A percentile compares a stretch with the other conserved stretches of the same genome.
These are phyloP conservation scores for Globisporangium perplexum DNA, from an alignment of 352 stramenopile genomes.

Conservation along the genomic window DNA sequence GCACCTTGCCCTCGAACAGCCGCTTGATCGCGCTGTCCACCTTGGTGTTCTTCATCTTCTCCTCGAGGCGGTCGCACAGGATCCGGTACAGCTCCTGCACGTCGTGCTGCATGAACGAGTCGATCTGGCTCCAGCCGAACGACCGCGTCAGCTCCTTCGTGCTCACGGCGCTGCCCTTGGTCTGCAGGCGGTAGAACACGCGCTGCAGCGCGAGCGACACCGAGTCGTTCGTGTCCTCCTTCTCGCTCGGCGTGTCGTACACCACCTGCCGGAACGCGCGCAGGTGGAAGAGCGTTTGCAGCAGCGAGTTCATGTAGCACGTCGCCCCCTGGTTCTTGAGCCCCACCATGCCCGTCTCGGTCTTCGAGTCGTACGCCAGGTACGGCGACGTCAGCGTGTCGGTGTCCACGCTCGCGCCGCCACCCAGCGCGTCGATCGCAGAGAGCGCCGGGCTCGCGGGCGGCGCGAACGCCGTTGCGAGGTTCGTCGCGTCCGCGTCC, in stretches of 20 bases:
- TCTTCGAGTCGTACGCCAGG: slow-evolving; percentile 65
- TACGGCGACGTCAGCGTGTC: slow-evolving; percentile 16
- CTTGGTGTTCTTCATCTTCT: slow-evolving; percentile 90
- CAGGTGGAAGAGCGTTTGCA: slow-evolving; percentile 91
- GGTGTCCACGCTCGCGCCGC: not conserved
- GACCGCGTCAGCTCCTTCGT: slow-evolving; percentile 91
- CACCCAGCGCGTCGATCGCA: slow-evolving; percentile 6
- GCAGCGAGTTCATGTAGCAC: slow-evolving; percentile 93
- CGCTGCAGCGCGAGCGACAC: slow-evolving; percentile 79
- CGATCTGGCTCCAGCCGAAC: slow-evolving; percentile 90
- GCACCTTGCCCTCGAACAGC: slow-evolving; percentile 89
- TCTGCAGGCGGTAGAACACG: slow-evolving; percentile 82
- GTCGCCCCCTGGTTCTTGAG: slow-evolving; percentile 90
- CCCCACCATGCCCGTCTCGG: slow-evolving; percentile 83
- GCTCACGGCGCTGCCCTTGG: slow-evolving; percentile 68
- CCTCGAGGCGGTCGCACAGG: slow-evolving; percentile 88
- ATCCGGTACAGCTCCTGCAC: slow-evolving; percentile 91
- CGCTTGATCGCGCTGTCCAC: slow-evolving; percentile 76
- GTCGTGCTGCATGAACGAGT: slow-evolving; percentile 93
- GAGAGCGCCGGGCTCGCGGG: slow-evolving; percentile 17
- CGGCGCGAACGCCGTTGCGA: slow-evolving; percentile 6
- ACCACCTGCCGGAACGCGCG: slow-evolving; percentile 80
- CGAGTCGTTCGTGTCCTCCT: slow-evolving; percentile 81
- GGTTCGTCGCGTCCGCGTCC: slow-evolving; percentile 1
- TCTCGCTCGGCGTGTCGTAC: slow-evolving; percentile 70